Evolutionary conservation across 169 alveolate species (phyloP), one percentile per base, ranked within the genome.

Genomic region (Plasmodium malariae): DNA sequence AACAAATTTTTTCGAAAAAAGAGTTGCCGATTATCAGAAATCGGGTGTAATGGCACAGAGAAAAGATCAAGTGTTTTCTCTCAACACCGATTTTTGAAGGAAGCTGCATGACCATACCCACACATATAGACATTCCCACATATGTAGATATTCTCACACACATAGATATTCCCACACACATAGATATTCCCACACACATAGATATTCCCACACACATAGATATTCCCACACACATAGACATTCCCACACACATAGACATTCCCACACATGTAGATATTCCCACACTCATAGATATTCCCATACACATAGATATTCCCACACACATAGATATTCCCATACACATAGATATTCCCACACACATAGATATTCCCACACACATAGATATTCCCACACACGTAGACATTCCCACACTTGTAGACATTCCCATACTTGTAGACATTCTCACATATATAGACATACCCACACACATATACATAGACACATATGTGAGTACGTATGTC

Each of bases 21-120:
- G 99, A 67, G 99, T 98, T 19, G 99, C 99, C 14, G 99, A 98
- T 72, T 98, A 98, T 92, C 98, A 98, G 92, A 98, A 98, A 96
- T 98, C 99, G 12, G 99, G 99, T 7, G 98, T 98, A 57, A 97
- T 98, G 99, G 95, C 96, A 0, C 92, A 94, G 63, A 74, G 93
- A 55, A 91, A 92, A 54, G 94, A 88, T 17, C 96, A 94, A 55
- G 94, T 89, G 45, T 94, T 94, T 73, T 74, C 93, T 28, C 83
- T 91, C 2, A 93, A 92, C 57, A 88, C 91, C 19, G 96, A 94
- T 40, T 94, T 94, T 69, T 94, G 54, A 80, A 30, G 11, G 32
- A 12, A 57, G 14, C 4, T 48, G 37, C 7, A 17, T 17, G 17
- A 4, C 12, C n/a, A 7, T n/a, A 12, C 28, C 34, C 37, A 28